A percentile compares a stretch with the other conserved stretches of the same genome.
phyloP scores from a whole-genome alignment of 441 rosid genomes.

The Breynia disticha region DNA sequence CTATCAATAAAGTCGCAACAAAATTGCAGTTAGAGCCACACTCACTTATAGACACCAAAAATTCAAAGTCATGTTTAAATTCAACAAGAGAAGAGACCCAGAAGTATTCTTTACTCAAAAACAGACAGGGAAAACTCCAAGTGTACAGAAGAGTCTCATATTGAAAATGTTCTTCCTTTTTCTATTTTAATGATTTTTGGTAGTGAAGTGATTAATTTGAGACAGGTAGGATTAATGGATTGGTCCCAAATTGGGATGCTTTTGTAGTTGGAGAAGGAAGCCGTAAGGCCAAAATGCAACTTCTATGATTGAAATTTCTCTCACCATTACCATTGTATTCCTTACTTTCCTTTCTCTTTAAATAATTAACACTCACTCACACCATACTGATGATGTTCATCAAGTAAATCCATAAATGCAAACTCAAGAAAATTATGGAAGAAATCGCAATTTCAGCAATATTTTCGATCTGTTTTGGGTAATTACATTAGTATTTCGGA shows the following conservation, averaged over 20 bases:
- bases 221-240: neutral
- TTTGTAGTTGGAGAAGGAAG: neutral
- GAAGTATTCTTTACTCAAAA: slow-evolving; percentile 1
- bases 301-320: neutral
- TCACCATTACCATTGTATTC: no score
- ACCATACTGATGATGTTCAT: no score
- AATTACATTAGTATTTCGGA: no score
- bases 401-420: no score
- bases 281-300: slow-evolving; percentile 14
- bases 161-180: neutral
- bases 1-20: slow-evolving; percentile 35
- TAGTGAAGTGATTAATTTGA: neutral
- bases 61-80: neutral
- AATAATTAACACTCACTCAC: no score
- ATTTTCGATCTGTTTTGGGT: no score
- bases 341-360: no score
- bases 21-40: neutral
- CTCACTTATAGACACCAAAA: neutral
- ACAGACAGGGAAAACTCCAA: slow-evolving; percentile 10
- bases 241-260: neutral
- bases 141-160: slow-evolving; percentile 26
- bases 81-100: slow-evolving; percentile 1
- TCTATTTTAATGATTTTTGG: slow-evolving; percentile 3
- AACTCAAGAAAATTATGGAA: no score
- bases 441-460: no score